Evolutionary conservation across 345 rosid species (phyloP).

Genomic region (Citrus mangshanensis): DNA sequence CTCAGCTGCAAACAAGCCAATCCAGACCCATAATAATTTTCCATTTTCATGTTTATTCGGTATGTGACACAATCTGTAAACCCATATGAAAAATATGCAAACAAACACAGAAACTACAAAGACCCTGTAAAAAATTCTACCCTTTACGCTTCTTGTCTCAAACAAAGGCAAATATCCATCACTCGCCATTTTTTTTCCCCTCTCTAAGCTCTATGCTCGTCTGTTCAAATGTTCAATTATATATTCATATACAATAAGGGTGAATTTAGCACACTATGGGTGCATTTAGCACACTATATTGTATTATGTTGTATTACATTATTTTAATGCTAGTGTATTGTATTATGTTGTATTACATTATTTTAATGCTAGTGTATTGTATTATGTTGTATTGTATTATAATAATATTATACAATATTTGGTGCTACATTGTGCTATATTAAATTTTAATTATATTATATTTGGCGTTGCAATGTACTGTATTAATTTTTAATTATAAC

Average conservation of each 20-base stretch:
- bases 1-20: constrained; percentile 47
- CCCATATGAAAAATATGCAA: constrained; percentile 30
- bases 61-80: constrained; percentile 24
- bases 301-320: too few relatives aligned
- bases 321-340: too few relatives aligned
- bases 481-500: too few relatives aligned
- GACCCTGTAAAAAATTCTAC: constrained; percentile 18
- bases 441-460: too few relatives aligned
- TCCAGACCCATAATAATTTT: constrained; percentile 39
- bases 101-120: constrained; percentile 30
- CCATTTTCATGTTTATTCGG: constrained; percentile 19
- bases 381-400: too few relatives aligned
- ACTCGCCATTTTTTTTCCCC: constrained; percentile 2
- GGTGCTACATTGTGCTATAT: rapidly evolving
- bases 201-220: neutral
- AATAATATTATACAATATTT: too few relatives aligned
- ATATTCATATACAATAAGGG: too few relatives aligned
- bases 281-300: too few relatives aligned
- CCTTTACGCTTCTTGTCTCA: constrained; percentile 31
- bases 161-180: constrained; percentile 26
- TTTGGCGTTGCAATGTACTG: too few relatives aligned
- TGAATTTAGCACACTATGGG: too few relatives aligned
- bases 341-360: too few relatives aligned
- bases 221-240: neutral
- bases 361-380: too few relatives aligned